Base-by-base conservation (phyloP, 1,284 basidiomycete species). In the Agaricales sp. region DNA sequence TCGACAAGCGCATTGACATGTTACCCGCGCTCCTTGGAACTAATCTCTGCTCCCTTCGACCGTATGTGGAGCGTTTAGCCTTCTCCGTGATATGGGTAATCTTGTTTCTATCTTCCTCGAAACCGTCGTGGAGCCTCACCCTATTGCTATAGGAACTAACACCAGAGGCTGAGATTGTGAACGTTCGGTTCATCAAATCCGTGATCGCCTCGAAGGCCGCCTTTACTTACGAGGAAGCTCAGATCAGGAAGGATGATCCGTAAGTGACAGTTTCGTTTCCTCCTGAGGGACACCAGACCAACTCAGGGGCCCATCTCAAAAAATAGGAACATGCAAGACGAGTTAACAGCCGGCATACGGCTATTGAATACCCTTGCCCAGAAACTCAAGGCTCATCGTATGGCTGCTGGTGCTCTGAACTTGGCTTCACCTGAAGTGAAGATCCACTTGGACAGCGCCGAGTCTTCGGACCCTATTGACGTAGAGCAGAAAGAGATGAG, bases 1-100 rank as follows among this genome's bases (percentile, higher is more conserved):
- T 99, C 2, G 96, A 99, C 72, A 96, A 95, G 67, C 87, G 96
- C 35, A 95, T 99, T 50, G 96, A 99, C 69, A 99, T 99, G 96
- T 74, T 99, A 48, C 96, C 96, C 0, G 75, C 87, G 14, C 72
- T 99, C 6, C 75, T 99, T 6, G 96, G 96, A 1, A 99, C 96
- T 1, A 99, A 99, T 59, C 69, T 99, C 4, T 99, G 96, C 63
- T 97, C 93, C 1, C 71, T 99, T 43, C 73, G 95, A 38, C 93
- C 95, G 0, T 79, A 87, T 59, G 95, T 99, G 2, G 96, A 99
- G 67, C 75, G 96, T 30, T 68, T 99, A 24, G 96, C 96, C 0
- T 99, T 99, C 64, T 94, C 92, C 0, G 89, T 85, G 3, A 89
- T 99, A 45, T 99, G 96, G 96, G 93, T 93, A 59, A 52, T 82